phyloP scores from a whole-genome alignment of 768 basidiomycete species.

The Leccinum boreale region DNA sequence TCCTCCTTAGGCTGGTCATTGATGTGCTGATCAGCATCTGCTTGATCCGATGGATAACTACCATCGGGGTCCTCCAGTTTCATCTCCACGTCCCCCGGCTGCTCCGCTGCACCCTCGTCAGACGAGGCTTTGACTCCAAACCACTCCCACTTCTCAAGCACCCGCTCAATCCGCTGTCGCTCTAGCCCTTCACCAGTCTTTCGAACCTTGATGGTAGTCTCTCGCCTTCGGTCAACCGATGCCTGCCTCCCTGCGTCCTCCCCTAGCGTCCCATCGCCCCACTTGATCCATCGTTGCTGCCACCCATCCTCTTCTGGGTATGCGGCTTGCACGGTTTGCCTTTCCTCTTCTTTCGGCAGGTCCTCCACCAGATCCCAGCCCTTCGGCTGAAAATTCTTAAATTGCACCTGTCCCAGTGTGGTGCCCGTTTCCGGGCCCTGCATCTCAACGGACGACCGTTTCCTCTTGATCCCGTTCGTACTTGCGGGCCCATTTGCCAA shows the following conservation, averaged over 20 bases:
- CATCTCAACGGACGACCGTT: conserved; percentile 31
- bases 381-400: conserved; percentile 68
- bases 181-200: conserved; percentile 56
- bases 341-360: conserved; percentile 41
- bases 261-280: conserved; percentile 23
- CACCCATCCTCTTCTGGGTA: conserved; percentile 42
- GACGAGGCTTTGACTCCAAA: conserved; percentile 5
- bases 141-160: conserved; percentile 70
- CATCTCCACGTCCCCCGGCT: conserved; percentile 29
- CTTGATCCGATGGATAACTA: conserved; percentile 1
- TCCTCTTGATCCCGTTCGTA: conserved; percentile 36
- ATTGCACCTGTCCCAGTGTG: conserved; percentile 31
- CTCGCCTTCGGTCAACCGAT: conserved; percentile 42
- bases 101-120: conserved; percentile 1
- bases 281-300: conserved; percentile 44
- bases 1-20: conserved; percentile 6
- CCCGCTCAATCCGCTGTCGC: conserved; percentile 67
- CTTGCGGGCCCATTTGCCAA: conserved; percentile 26
- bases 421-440: conserved; percentile 5
- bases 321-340: conserved; percentile 35
- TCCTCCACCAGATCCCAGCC: conserved; percentile 57
- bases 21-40: conserved; percentile 2
- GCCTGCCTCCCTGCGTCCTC: conserved; percentile 33
- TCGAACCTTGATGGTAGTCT: conserved; percentile 57
- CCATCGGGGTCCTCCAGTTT: conserved; percentile 18